Evolutionary conservation across 371 early-diverging fungal species (phyloP), one percentile per base, ranked within the genome.

Genomic region (Syncephalis fuscata): DNA sequence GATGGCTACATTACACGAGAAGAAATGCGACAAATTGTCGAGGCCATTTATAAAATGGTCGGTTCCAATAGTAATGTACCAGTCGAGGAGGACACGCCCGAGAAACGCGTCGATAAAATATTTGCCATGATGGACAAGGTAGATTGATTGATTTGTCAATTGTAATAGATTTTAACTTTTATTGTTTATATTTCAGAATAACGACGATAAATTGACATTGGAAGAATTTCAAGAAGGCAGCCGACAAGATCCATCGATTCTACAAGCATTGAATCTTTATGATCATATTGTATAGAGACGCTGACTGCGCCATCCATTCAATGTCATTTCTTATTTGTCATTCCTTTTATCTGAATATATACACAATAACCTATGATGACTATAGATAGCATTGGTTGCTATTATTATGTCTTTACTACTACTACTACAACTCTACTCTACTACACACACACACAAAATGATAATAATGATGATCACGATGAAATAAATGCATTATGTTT

Each of bases 41-140:
- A 85, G 41, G 87, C 96, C 4, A 87, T 95, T 42, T 92, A 92
- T 61, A 83, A 81, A 55, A 88, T 92, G 89, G 85, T 92, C 0
- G 93, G 91, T 10, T 79, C 75, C 49, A 85, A 84, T 82, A 82
- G 83, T 39, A 83, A 85, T 55, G 59, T 92, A 53, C 88, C 91
- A n/a, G 66, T 71, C 21, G 92, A 93, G 62, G 88, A 87, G 56
- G 80, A 82, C 53, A 91, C 92, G n/a, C 89, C 93, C 4, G 81
- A 88, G 53, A 86, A 88, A 62, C 72, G 92, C 14, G 92, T 92
- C 7, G 69, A 79, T 38, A 92, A 92, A 70, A 82, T 92, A 41
- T 92, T 93, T 62, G 66, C 67, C 17, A 50, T 86, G 53, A 88
- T 93, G 91, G 94, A 92, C 63, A 70, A 60, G 56, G 77, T 76